Percentiles rank a stretch among this genome's conserved stretches.
Conservation (phyloP, 2,329 filamentous ascomycete species). For the Dendrostoma leiphaemia region DNA sequence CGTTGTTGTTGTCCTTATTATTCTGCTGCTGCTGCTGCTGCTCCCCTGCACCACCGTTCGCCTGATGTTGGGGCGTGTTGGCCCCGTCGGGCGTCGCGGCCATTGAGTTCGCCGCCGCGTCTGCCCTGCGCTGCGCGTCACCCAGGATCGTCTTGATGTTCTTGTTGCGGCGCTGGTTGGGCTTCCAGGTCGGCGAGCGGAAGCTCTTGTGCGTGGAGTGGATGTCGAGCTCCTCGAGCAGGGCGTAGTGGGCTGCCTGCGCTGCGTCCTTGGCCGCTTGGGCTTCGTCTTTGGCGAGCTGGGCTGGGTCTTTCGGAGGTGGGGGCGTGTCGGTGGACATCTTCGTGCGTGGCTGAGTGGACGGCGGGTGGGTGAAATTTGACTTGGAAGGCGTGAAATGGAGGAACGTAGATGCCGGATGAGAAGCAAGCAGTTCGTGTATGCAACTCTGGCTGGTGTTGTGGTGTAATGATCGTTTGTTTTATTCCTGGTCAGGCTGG, state of each 20-base stretch:
- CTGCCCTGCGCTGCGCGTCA: conserved; percentile 80
- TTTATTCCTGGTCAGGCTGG: too few species aligned
- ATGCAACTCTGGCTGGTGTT: neutral
- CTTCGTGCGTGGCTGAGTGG: neutral
- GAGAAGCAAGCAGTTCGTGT: too few species aligned
- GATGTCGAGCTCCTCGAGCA: conserved; percentile 91
- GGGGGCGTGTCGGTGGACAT: neutral
- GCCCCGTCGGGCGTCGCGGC: conserved; percentile 65
- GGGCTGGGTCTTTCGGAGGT: conserved; percentile 7
- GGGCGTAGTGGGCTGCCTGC: conserved; percentile 76
- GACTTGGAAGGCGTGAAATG: too few species aligned
- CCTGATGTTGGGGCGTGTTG: too few species aligned
- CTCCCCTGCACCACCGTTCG: too few species aligned
- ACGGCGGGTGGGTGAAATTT: neutral
- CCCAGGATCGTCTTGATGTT: conserved; percentile 96
- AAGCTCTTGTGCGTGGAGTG: conserved; percentile 83
- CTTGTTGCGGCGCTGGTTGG: conserved; percentile 95
- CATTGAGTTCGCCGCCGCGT: conserved; percentile 52
- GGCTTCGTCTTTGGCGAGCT: too few species aligned
- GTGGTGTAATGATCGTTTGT: neutral
- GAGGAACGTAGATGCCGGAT: too few species aligned
- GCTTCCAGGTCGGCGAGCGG: conserved; percentile 86
- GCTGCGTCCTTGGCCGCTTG: conserved; percentile 52
- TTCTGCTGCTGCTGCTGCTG: conserved; percentile 62
- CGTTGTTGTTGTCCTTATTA: conserved; percentile 30